Evolutionary conservation across 78 protist species (phyloP), one percentile per base, ranked within the genome.

Genomic region (Dictyostelium purpureum): DNA sequence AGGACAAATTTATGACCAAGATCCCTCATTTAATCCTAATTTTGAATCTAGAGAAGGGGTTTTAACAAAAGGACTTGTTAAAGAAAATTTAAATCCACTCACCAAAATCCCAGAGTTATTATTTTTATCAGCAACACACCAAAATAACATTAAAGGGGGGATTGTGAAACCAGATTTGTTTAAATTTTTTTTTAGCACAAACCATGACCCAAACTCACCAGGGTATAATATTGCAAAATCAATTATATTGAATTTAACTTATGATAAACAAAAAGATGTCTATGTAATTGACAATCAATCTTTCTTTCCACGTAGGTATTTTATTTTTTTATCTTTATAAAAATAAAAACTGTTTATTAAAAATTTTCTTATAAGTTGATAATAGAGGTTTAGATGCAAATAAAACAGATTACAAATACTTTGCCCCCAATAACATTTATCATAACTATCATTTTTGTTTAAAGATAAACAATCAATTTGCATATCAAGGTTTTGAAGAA

Each of bases 391-490:
- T 24, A 11, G 63, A 38, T 45, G 24, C 21, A 14, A 47, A 24
- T 31, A 40, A 26, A 35, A 51, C 16, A 11, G 18, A 38, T 6
- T 49, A 47, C 26, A 47, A 6, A 31, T 66, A 81, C 24, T 28
- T 42, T 79, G 31, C 54, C 51, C n/a, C 51, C 65, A 43, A 70
- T 70, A 7, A 6, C 6, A 6, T n/a, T 49, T 7, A 10, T 10
- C 80, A 79, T 24, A 79, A 79, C 71, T 79, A 38, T 7, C 87
- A 79, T 45, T 79, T 79, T 26, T 51, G 69, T 37, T 26, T 67
- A 6, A 38, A 79, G 19, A 7, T 45, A 3, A 24, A 49, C 33
- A 35, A 12, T 42, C 5, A 35, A 49, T 54, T 79, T 51, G 35
- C 33, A 11, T 59, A 79, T 71, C 33, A 47, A 12, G 66, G 83